Conservation (phyloP, 352 stramenopile genomes). For the Phytophthora cryptogea region DNA sequence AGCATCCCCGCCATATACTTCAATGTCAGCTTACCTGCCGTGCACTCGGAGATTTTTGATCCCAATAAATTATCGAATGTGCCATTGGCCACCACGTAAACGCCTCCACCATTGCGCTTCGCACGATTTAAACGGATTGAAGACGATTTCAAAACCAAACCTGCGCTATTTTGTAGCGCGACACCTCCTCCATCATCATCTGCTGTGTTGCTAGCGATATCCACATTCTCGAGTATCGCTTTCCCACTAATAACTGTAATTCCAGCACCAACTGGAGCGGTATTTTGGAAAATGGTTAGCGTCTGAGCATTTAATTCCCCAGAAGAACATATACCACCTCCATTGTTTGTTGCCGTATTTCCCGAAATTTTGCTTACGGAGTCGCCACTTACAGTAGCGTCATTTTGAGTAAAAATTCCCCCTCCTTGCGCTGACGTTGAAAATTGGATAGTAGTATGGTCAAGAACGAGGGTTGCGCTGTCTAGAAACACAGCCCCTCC, state of each 20-base stretch:
- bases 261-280: constrained; percentile 36
- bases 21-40: constrained; percentile 32
- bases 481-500: constrained; percentile 44
- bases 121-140: constrained; percentile 37
- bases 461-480: constrained; percentile 18
- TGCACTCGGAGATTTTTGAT: constrained; percentile 38
- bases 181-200: constrained; percentile 49
- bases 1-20: too few relatives aligned
- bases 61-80: constrained; percentile 29
- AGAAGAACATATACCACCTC: constrained; percentile 29
- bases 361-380: constrained; percentile 15
- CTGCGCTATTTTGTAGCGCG: constrained; percentile 35
- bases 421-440: constrained; percentile 33
- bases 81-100: constrained; percentile 47
- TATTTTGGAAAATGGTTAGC: constrained; percentile 34
- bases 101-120: constrained; percentile 39
- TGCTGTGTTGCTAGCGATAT: constrained; percentile 40
- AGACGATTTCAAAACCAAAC: constrained; percentile 20
- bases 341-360: constrained; percentile 31
- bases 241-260: constrained; percentile 29
- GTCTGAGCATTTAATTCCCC: constrained; percentile 9
- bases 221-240: constrained; percentile 13
- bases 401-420: constrained; percentile 36
- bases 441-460: constrained; percentile 11
- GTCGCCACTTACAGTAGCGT: constrained; percentile 23